Evolutionary conservation across 805 yeast species (phyloP), one percentile per base, ranked within the genome.

Genomic region (Ogataea pilisensis): DNA sequence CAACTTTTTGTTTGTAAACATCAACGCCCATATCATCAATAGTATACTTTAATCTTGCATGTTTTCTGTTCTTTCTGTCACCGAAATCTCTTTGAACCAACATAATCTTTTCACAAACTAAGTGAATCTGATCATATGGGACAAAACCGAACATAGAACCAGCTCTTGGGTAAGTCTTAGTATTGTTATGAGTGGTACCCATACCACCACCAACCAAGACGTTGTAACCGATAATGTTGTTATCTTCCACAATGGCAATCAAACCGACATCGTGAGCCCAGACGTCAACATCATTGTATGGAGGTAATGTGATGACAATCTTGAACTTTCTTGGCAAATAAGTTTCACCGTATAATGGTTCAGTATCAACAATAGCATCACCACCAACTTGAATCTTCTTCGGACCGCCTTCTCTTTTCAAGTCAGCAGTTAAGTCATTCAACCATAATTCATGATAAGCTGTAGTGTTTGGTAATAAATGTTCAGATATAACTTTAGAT

Each of bases 391-490:
- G 88, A 66, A 82, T 80, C 69, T 83, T 85, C 53, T 71, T 78
- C 38, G 95, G 95, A 37, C 93, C 95, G 30, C 70, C 83, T 61
- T 86, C 85, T 49, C 65, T 57, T 34, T 60, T 55, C 37, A 58
- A 14, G 18, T 29, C 58, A 35, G 54, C 59, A 8, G 46, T 48
- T 35, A 60, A 44, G 33, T 60, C 63, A 26, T 51, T 57, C 51
- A 91, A 73, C 98, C 98, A 91, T 55, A 91, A 86, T 66, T 91
- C 98, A 62, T 91, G 95, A 66, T 91, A 91, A 1, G 98, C 96
- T 21, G 96, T 87, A 6, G 98, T 91, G 50, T 76, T 75, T 22
- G 98, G 98, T 52, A 91, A 73, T 55, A 91, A 73, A 60, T 84
- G 79, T 61, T 86, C 95, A 25, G 95, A 84, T 48, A 91, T 79